These are phyloP conservation scores for Atkinsonella hypoxylon DNA, from an alignment of 2,329 filamentous ascomycete genomes.

Conservation along the genomic window DNA sequence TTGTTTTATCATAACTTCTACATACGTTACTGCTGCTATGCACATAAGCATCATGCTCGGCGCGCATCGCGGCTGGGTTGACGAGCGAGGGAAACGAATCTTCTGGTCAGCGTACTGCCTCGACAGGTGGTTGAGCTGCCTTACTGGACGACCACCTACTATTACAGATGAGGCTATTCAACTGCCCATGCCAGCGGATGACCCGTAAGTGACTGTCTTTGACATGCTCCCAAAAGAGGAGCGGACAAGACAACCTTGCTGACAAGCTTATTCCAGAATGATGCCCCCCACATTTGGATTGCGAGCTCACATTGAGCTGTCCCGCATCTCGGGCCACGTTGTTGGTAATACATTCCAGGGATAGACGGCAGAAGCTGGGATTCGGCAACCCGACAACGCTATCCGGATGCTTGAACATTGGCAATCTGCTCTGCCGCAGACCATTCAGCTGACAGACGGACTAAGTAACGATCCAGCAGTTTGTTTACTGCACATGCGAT, in stretches of 20 bases:
- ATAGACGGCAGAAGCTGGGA: conserved; percentile 11
- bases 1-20: too few relatives aligned
- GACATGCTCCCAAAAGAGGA: background rate
- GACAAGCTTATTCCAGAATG: conserved; percentile 16
- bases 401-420: conserved; percentile 31
- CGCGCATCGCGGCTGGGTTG: conserved; percentile 30
- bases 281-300: conserved; percentile 33
- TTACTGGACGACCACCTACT: conserved; percentile 36
- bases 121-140: conserved; percentile 35
- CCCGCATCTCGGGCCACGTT: conserved; percentile 35
- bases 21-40: conserved; percentile 35
- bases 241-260: background rate
- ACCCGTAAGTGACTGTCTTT: conserved; percentile 23
- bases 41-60: conserved; percentile 36
- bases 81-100: conserved; percentile 32
- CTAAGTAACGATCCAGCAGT: conserved; percentile 28
- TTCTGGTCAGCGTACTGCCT: conserved; percentile 43
- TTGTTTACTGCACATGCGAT: conserved; percentile 35
- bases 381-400: conserved; percentile 26
- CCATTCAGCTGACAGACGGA: conserved; percentile 24
- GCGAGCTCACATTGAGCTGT: conserved; percentile 32
- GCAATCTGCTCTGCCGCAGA: conserved; percentile 24
- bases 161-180: conserved; percentile 35
- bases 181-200: conserved; percentile 27
- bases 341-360: conserved; percentile 34